Conservation (phyloP, 495 filamentous ascomycete species). For the Penicillium cataractarum region DNA sequence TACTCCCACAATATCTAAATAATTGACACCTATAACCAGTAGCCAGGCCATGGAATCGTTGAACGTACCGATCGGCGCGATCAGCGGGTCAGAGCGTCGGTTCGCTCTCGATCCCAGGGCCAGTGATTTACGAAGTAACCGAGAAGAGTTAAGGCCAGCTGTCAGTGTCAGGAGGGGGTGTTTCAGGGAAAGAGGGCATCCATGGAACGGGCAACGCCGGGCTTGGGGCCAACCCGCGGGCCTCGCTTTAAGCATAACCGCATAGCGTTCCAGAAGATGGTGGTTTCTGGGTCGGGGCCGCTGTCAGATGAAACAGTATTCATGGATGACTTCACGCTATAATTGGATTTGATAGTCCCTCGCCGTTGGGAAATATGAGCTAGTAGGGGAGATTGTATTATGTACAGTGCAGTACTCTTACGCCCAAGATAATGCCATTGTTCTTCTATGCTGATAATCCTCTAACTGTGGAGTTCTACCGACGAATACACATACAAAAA, state of each 20-base stretch:
- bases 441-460: not conserved
- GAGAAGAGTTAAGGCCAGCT: not conserved
- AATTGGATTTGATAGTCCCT: not conserved
- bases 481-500: no score
- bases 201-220: constrained; percentile 14
- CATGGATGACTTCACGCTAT: no score
- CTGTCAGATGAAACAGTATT: no score
- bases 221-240: constrained; percentile 8
- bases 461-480: no score
- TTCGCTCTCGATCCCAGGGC: not conserved
- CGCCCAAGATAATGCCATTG: not conserved
- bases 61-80: constrained; percentile 9
- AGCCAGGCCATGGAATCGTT: no score
- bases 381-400: no score
- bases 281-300: constrained; percentile 27
- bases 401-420: no score
- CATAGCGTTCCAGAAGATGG: constrained; percentile 24
- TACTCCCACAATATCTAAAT: no score
- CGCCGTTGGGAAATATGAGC: no score
- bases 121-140: not conserved
- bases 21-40: no score
- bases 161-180: constrained; percentile 1
- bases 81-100: constrained; percentile 3
- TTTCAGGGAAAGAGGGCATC: not conserved
- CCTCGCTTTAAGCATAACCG: constrained; percentile 26